Conservation (phyloP, 345 rosid genomes). For the Corymbia maculata region DNA sequence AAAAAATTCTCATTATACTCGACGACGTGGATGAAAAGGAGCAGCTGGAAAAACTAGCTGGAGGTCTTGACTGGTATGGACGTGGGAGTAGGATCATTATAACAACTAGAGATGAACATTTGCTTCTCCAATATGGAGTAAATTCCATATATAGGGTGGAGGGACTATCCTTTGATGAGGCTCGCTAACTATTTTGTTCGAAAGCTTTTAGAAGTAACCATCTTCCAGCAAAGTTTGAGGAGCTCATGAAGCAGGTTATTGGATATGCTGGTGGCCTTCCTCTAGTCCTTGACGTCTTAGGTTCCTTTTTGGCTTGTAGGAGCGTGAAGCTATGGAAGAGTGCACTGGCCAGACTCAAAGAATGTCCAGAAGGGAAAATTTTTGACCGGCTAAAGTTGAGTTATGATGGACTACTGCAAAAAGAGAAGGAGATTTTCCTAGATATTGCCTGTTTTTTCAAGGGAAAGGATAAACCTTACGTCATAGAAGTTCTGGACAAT, state of each 20-base stretch:
- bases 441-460: not conserved
- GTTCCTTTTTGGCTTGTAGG: not conserved
- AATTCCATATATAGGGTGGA: not conserved
- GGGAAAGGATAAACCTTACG: not conserved
- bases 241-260: not conserved
- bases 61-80: not conserved
- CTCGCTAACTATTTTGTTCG: not conserved
- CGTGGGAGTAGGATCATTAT: not conserved
- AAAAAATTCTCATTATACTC: not conserved
- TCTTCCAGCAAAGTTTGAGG: not conserved
- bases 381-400: not conserved
- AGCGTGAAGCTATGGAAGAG: not conserved
- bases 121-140: not conserved
- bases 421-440: not conserved
- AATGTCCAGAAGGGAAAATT: not conserved
- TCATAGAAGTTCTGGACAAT: not conserved
- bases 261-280: not conserved
- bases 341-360: not conserved
- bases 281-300: not conserved
- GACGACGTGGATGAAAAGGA: constrained; percentile 1
- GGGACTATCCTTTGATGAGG: not conserved
- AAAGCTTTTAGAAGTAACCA: not conserved
- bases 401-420: not conserved
- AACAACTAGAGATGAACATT: constrained; percentile 4
- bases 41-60: not conserved